Evolutionary conservation across 805 yeast species (phyloP).

Genomic region (Metschnikowia sp.): DNA sequence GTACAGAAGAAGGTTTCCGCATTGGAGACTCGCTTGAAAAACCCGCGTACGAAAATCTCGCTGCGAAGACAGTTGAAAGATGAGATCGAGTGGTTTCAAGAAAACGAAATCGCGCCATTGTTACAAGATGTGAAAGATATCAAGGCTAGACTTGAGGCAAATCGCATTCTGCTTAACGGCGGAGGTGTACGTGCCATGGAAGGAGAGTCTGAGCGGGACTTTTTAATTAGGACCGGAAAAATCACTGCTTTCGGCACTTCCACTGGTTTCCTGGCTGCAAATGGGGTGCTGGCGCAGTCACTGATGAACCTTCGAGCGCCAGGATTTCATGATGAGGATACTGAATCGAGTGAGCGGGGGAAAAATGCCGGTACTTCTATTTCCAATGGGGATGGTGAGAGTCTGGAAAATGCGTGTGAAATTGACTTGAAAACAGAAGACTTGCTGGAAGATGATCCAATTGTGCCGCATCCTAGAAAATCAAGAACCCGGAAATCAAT

Average conservation of each 20-base stretch:
- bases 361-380: not conserved
- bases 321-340: constrained; percentile 31
- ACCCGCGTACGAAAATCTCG: constrained; percentile 61
- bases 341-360: not conserved
- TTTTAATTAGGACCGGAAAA: constrained; percentile 81
- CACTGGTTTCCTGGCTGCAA: constrained; percentile 46
- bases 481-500: too few species aligned
- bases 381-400: too few species aligned
- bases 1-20: constrained; percentile 40
- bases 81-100: constrained; percentile 51
- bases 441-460: too few species aligned
- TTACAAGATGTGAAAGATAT: constrained; percentile 60
- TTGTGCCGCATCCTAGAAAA: too few species aligned
- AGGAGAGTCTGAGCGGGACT: constrained; percentile 80
- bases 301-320: constrained; percentile 51
- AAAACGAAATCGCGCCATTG: constrained; percentile 51
- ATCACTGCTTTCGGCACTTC: constrained; percentile 88
- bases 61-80: constrained; percentile 51
- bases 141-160: constrained; percentile 31
- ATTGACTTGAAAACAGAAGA: not conserved
- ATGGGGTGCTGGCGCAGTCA: constrained; percentile 16
- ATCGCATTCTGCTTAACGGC: constrained; percentile 38
- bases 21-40: constrained; percentile 47
- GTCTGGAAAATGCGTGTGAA: not conserved
- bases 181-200: constrained; percentile 8